Evolutionary conservation across 106 monocot species (phyloP), one percentile per base, ranked within the genome.

Genomic region (Posidonia australis): DNA sequence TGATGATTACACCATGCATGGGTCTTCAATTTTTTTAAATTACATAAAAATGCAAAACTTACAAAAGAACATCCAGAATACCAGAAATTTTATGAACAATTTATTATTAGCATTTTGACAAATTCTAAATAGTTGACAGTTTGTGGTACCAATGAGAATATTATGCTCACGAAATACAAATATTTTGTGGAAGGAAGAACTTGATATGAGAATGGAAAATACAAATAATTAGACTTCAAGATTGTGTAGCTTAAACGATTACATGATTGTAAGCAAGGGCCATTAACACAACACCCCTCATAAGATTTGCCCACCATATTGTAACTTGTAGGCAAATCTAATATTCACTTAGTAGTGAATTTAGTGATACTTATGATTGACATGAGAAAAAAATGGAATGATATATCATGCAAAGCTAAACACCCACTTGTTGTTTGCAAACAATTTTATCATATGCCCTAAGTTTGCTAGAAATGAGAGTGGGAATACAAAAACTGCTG

Each of bases 401-500:
- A 29, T 29, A 19, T 60, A 46, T 13, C 29, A 44, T 13, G 58
- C 13, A n/a, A 14, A 6, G 7, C 45, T 45, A 44, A 51, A 36
- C 28, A 77, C 83, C 22, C 56, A 96, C 94, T 76, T 96, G 94
- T 74, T 90, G 77, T 19, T 73, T 83, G 54, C 84, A 73, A 41
- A 14, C 29, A 41, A 96, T 86, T 70, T 74, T 96, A 65, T 90
- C 86, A 58, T 70, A 16, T 6, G 58, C 86, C 69, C 82, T 60
- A 96, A 76, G 64, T 96, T 96, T 19, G 94, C 90, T 26, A 96
- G 64, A 72, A 96, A 96, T 23, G 90, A 90, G 19, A 96, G 73
- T n/a, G 94, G 94, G 74, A 96, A 96, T 53, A 96, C 90, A 78
- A 96, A 96, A 58, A 90, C 94, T 46, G 94, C 89, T 78, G 90